These are phyloP conservation scores for Pseudogymnoascus verrucosus DNA, from an alignment of 2,329 filamentous ascomycete genomes.

Conservation along the genomic window DNA sequence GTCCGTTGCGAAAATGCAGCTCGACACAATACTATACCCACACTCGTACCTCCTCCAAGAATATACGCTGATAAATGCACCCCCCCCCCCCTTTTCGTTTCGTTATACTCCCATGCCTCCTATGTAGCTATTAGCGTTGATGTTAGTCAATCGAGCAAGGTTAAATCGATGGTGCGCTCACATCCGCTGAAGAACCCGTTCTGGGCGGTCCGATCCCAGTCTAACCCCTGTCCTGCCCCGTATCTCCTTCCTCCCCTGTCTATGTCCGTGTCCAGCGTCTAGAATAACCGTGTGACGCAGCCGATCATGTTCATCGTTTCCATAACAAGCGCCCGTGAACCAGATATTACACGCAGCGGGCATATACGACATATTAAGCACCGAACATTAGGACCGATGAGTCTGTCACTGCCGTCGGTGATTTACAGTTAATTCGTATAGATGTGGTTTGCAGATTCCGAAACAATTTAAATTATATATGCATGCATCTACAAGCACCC, in stretches of 20 bases:
- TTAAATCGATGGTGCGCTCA: background rate
- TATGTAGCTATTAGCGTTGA: background rate
- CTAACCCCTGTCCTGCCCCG: background rate
- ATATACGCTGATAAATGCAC: background rate
- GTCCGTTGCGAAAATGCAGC: background rate
- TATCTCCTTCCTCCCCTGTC: background rate
- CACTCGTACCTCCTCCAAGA: background rate
- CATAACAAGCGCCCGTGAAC: background rate
- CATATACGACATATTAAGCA: background rate
- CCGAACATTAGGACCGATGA: background rate
- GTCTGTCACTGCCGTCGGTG: background rate
- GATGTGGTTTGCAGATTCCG: background rate
- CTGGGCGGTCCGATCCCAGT: background rate
- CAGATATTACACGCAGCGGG: background rate
- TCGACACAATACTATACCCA: background rate
- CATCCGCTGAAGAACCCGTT: background rate
- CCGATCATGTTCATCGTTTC: background rate
- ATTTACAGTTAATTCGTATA: background rate
- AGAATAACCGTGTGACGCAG: background rate
- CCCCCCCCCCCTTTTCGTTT: background rate
- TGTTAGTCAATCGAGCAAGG: background rate
- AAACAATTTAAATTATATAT: background rate
- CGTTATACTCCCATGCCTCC: background rate
- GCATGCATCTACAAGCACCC: background rate
- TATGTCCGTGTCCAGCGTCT: background rate